Conservation (phyloP, 2,329 filamentous ascomycete species). For the Amylocarpus encephaloides region DNA sequence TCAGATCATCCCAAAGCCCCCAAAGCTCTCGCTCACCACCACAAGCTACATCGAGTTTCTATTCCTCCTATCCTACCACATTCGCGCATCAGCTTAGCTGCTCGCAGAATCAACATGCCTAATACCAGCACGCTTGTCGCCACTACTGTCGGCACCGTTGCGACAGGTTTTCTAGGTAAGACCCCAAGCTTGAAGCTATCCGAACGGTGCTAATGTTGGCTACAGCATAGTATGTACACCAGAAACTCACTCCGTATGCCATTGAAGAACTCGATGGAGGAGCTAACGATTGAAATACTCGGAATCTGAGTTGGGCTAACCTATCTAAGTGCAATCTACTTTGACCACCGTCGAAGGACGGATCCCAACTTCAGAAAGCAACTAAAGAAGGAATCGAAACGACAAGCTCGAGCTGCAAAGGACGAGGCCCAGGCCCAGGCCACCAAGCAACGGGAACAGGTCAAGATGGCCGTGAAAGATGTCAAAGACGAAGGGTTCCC, state of each 20-base stretch:
- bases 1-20: conserved; percentile 4
- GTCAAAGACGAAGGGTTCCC: conserved; percentile 92
- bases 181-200: not conserved
- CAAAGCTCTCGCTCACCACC: too few relatives aligned
- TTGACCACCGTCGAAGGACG: conserved; percentile 60
- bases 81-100: not conserved
- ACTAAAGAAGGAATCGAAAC: conserved; percentile 69
- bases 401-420: conserved; percentile 64
- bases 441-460: conserved; percentile 62
- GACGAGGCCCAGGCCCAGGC: conserved; percentile 62
- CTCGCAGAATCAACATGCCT: conserved; percentile 34
- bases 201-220: not conserved
- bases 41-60: conserved; percentile 8
- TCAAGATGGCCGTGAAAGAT: conserved; percentile 69
- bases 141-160: conserved; percentile 54
- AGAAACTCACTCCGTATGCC: not conserved
- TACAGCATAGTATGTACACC: conserved; percentile 7
- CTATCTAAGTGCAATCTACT: conserved; percentile 53
- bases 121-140: conserved; percentile 51
- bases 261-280: too few relatives aligned
- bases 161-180: conserved; percentile 55
- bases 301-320: conserved; percentile 14
- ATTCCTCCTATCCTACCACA: conserved; percentile 3
- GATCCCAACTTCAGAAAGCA: conserved; percentile 60
- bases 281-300: too few relatives aligned